Base-by-base conservation (phyloP, 2,329 filamentous ascomycete genomes). In the Neopestalotiopsis rosae region DNA sequence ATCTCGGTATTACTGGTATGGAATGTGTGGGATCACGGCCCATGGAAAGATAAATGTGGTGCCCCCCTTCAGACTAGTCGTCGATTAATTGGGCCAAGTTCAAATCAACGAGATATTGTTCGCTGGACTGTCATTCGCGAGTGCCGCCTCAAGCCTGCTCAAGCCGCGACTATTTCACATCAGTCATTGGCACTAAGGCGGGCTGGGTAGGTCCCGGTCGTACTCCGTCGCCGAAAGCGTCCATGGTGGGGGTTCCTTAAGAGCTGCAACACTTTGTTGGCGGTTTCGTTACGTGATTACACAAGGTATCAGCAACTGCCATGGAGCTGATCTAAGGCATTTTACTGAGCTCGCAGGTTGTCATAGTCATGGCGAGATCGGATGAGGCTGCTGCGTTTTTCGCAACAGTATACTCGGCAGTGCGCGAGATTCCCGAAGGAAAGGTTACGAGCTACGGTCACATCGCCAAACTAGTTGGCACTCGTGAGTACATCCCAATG, bases 371-470 rank as follows among this genome's bases (percentile, higher is more conserved):
- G 92, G 78, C 91, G 20, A 90, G 90, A 70, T 90, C 91, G 59
- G 92, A 94, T 73, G 92, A 95, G 80, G 92, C 92, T 13, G 85
- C 86, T 71, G 87, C 91, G 24, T 95, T 94, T 85, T 94, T 92
- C 80, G 82, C 85, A 82, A 83, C 92, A 59, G 94, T 97, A 64
- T 98, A 97, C 82, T 83, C 86, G 69, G 94, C 95, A 14, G 89
- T 98, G 3, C 93, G 95, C 79, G 90, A 97, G 79, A 92, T 98
- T 40, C 95, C 96, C 0, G 77, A 81, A 9, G 95, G 95, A 70
- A 92, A 88, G 77, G 94, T 98, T 57, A 98, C 95, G 1, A 93
- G 89, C 61, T 98, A 98, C 78, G 94, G 93, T 2, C 92, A 94
- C 78, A 94, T 95, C 71, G 92, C 92, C 52, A 84, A 82, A 69